Base-by-base conservation (phyloP, 2,329 filamentous ascomycete species). In the Meredithiella fracta region DNA sequence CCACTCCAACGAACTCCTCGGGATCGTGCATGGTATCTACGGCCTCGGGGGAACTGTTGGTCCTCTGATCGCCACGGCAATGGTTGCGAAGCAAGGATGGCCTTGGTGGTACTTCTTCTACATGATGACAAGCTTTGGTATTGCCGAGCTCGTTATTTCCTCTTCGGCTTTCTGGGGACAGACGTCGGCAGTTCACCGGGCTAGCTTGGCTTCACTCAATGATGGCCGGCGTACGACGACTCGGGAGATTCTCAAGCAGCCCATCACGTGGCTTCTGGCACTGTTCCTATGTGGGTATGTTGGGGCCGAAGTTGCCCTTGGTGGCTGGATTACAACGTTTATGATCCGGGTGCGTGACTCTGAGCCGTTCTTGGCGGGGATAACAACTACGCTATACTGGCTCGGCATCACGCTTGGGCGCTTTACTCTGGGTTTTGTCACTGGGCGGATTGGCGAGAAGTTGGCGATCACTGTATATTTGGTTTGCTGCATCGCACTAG, bases 371-470 rank as follows among this genome's bases (percentile, higher is more conserved):
- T 74, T 80, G 1, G 82, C 83, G 34, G 87, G 87, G 2, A 79
- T 92, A 69, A 80, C 79, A 0, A 82, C 81, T 0, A 91, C 86
- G 0, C 82, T 86, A 0, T 94, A 91, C 69, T 94, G 88, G 88
- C 75, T 87, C 47, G 88, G 87, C 0, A 74, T 94, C 60, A 90
- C 86, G 0, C 66, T 87, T 0, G 87, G 88, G 0, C 73, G 88
- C 1, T 70, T 92, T 2, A 65, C 82, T 0, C 68, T 94, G 15
- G 86, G 86, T 0, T 92, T 94, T 62, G 71, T 90, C 2, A 94
- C 87, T 1, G 81, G 82, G 1, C 71, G 75, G 1, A 70, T 87
- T 17, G 86, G 86, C 0, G 87, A 91, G 69, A 86, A 83, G 65
- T 64, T 77, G 15, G 76, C 80, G 40, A 76, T 84, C 54, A 67